A percentile compares a stretch with the other conserved stretches of the same genome.
Evolutionary conservation across 441 rosid species (phyloP).

Genomic region (Adansonia rubrostipa): DNA sequence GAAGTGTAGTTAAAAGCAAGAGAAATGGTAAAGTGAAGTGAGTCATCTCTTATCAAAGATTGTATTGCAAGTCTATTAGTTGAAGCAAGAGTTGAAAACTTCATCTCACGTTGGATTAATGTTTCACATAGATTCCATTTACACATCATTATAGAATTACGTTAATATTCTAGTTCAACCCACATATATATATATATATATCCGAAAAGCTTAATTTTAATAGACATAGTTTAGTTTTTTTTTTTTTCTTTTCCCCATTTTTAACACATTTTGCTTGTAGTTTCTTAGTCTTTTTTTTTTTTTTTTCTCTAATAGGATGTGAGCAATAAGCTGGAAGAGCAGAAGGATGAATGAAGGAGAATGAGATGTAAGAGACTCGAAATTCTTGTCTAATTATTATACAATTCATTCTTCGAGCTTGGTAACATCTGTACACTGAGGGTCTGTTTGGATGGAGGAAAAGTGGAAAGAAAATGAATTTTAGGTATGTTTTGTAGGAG

Average conservation of each 20-base stretch:
- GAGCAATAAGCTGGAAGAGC: slow-evolving; percentile 82
- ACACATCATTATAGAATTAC: background rate
- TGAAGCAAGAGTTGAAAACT: slow-evolving; percentile 9
- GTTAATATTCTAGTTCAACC: background rate
- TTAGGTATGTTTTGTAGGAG: background rate
- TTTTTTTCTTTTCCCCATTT: background rate
- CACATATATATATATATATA: background rate
- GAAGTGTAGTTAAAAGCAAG: background rate
- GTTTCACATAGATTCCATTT: background rate
- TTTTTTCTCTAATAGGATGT: slow-evolving; percentile 61
- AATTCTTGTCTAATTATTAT: slow-evolving; percentile 23
- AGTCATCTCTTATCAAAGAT: slow-evolving; percentile 1
- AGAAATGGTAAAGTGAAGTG: background rate
- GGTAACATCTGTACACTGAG: background rate
- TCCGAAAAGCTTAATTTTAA: background rate
- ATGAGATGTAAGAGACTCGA: slow-evolving; percentile 73
- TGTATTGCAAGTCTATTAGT: slow-evolving; percentile 12
- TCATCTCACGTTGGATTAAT: slow-evolving; percentile 1
- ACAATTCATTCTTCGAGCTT: background rate
- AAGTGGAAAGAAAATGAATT: background rate
- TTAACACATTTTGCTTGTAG: background rate
- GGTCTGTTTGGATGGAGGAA: background rate
- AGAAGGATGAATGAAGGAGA: slow-evolving; percentile 89
- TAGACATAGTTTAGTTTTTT: background rate
- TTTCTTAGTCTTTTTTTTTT: slow-evolving; percentile 13